Base-by-base conservation (phyloP, 2,329 filamentous ascomycete genomes). In the Chalaropsis ovoidea region DNA sequence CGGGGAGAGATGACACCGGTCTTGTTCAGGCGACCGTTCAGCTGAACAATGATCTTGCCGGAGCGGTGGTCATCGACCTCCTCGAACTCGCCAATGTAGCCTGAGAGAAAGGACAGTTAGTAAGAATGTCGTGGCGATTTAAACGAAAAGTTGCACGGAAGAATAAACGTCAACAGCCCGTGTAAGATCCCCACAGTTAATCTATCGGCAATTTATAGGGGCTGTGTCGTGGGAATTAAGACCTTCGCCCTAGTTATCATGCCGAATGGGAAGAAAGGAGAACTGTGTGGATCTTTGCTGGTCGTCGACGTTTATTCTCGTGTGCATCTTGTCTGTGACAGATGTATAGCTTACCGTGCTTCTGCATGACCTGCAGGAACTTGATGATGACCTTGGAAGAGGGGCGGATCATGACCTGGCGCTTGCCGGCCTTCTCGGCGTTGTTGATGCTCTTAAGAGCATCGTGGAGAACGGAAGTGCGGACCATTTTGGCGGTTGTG, bases 141-240 rank as follows among this genome's bases (percentile, higher is more conserved):
- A 95, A 96, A 96, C 87, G 87, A 89, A 84, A 82, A 80, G 88
- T 86, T 81, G 91, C 88, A 94, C 81, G 78, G 77, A 68, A 67
- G 52, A 66, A 69, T 68, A 71, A 79, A 77, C 81, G 80, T 89
- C 74, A 73, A 73, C 87, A 87, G 86, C 90, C 95, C 88, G 88
- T 96, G 91, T 96, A 95, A 96, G 91, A 93, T 88, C 87, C 85
- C 87, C 87, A 77, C 78, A 75, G 76, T 89, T 81, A 78, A 94
- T 99, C 80, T 99, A 89, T 95, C 94, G 93, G 90, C 86, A 86
- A 95, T 86, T 97, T 97, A 99, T 97, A 99, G 90, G 92, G 90
- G 93, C 90, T 86, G 87, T 83, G 86, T 88, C 89, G 91, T 96
- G 79, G 82, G 77, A 71, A 71, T 71, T 77, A 84, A 85, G 87